phyloP scores from a whole-genome alignment of 257 asterid species.

The Jaltomata sinuosa region DNA sequence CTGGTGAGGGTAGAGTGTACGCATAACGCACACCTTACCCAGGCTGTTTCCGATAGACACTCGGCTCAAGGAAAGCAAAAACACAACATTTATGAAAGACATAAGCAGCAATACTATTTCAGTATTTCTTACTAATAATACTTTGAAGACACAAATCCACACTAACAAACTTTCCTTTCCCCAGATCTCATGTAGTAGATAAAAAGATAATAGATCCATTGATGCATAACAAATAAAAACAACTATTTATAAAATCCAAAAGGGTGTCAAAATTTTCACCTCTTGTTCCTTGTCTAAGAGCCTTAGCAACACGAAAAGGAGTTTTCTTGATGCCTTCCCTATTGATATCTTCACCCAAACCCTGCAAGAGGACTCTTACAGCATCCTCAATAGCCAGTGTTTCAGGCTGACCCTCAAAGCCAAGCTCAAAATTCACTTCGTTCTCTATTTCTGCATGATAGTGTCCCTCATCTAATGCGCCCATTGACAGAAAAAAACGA shows the following conservation, averaged over 20 bases:
- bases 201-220: background rate
- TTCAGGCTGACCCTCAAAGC: constrained; percentile 42
- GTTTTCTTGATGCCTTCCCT: constrained; percentile 82
- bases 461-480: constrained; percentile 78
- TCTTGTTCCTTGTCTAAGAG: constrained; percentile 75
- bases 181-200: background rate
- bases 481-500: constrained; percentile 40
- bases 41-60: too few relatives aligned
- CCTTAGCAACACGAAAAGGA: constrained; percentile 92
- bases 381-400: constrained; percentile 60
- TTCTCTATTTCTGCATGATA: constrained; percentile 44
- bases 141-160: background rate
- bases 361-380: constrained; percentile 76
- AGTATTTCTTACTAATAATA: background rate
- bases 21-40: too few relatives aligned
- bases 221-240: background rate
- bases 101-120: background rate
- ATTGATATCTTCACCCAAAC: constrained; percentile 84
- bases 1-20: too few relatives aligned
- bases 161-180: background rate
- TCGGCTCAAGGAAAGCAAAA: too few relatives aligned
- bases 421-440: constrained; percentile 50
- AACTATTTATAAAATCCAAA: background rate
- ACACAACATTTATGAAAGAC: too few relatives aligned
- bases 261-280: constrained; percentile 24